Percentiles rank a stretch among this genome's conserved stretches.
phyloP scores from a whole-genome alignment of 345 rosid genomes.

The Camelina laxa region DNA sequence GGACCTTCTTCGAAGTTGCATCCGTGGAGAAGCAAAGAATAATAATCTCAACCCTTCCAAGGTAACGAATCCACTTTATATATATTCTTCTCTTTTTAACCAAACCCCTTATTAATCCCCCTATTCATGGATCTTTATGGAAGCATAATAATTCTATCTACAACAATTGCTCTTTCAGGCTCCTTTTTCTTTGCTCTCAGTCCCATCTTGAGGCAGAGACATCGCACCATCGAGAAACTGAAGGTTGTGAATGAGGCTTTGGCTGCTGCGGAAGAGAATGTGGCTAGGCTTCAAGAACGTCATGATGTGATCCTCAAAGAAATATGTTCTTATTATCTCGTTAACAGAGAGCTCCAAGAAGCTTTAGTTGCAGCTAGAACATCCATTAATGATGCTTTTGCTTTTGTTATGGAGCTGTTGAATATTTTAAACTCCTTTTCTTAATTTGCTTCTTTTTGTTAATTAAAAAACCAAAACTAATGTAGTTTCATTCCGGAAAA shows the following conservation, averaged over 20 bases:
- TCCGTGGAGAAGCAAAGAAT: constrained; percentile 41
- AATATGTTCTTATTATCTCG: constrained; percentile 53
- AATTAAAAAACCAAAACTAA: not conserved
- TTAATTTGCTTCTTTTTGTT: not conserved
- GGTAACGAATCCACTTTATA: constrained; percentile 34
- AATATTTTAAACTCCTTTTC: constrained; percentile 51
- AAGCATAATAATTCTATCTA: constrained; percentile 40
- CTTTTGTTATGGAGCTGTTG: constrained; percentile 49
- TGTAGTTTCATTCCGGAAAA: too few species aligned
- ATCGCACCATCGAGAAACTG: constrained; percentile 52
- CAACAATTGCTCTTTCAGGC: constrained; percentile 54
- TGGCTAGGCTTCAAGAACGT: constrained; percentile 56
- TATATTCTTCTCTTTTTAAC: constrained; percentile 16
- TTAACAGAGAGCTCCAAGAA: constrained; percentile 54
- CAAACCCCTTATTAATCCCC: constrained; percentile 4
- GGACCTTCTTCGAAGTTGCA: constrained; percentile 21
- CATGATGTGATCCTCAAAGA: constrained; percentile 58
- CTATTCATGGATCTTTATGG: constrained; percentile 42
- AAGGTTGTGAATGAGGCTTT: constrained; percentile 56
- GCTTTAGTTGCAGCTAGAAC: constrained; percentile 51
- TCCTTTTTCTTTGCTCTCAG: constrained; percentile 46
- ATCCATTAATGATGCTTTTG: constrained; percentile 56
- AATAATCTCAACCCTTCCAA: constrained; percentile 11
- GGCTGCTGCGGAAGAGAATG: constrained; percentile 58
- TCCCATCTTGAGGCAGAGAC: constrained; percentile 50